Evolutionary conservation across 352 stramenopile species (phyloP).

Genomic region (Globisporangium camurandrum): DNA sequence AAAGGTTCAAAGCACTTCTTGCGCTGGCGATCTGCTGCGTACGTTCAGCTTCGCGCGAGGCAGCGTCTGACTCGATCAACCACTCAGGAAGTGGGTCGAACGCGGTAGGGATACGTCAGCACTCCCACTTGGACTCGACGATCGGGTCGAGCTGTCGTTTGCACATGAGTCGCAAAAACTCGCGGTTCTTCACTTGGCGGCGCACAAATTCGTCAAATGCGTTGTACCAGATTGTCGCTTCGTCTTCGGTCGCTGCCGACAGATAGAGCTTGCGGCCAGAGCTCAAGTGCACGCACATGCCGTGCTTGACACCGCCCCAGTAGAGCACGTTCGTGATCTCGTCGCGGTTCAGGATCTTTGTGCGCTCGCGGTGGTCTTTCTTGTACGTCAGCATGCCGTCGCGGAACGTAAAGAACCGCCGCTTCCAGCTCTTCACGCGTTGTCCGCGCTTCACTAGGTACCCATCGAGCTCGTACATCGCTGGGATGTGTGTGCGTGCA

Average conservation of each 20-base stretch:
- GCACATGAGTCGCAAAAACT: constrained; percentile 41
- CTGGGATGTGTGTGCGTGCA: neutral
- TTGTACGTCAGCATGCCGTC: constrained; percentile 55
- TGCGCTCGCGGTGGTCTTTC: constrained; percentile 35
- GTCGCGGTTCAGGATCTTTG: constrained; percentile 39
- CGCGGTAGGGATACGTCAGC: constrained; percentile 9
- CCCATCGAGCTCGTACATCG: constrained; percentile 19
- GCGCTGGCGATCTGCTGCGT: no score
- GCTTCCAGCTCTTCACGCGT: constrained; percentile 63
- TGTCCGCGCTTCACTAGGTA: constrained; percentile 53
- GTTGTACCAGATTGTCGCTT: constrained; percentile 46
- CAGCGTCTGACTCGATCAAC: no score
- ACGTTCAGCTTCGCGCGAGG: no score
- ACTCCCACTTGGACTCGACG: constrained; percentile 31
- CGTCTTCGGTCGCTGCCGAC: constrained; percentile 36
- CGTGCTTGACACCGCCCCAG: constrained; percentile 48
- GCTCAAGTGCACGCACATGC: constrained; percentile 45
- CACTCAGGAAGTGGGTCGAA: no score
- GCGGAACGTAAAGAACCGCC: constrained; percentile 58
- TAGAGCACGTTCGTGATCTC: constrained; percentile 57
- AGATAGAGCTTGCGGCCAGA: constrained; percentile 46
- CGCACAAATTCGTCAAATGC: constrained; percentile 38
- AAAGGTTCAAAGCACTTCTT: no score
- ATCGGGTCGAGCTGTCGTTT: constrained; percentile 40
- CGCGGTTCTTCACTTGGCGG: constrained; percentile 28